A percentile compares a stretch with the other conserved stretches of the same genome.
Evolutionary conservation across 2,329 filamentous ascomycete genomes (phyloP).

Genomic region (Colletotrichum trifolii): DNA sequence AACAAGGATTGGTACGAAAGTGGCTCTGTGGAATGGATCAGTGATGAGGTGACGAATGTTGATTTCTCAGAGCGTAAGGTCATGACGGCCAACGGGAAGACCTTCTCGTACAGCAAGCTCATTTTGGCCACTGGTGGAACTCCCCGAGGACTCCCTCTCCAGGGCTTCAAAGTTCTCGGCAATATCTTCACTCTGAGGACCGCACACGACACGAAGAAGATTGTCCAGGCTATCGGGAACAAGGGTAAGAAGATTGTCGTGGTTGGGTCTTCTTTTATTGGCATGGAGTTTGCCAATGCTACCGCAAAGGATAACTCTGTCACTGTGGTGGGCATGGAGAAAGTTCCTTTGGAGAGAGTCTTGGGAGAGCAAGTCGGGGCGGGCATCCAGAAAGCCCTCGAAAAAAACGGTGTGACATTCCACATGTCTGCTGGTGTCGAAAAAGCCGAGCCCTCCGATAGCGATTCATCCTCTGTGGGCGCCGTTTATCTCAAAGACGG

Average conservation of each 20-base stretch:
- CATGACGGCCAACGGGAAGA: conserved; percentile 77
- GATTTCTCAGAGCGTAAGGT: conserved; percentile 82
- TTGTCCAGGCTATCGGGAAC: conserved; percentile 82
- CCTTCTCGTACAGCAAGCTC: conserved; percentile 85
- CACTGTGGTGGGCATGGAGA: conserved; percentile 89
- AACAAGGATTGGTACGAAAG: conserved; percentile 80
- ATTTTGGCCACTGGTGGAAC: conserved; percentile 90
- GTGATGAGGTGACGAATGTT: conserved; percentile 76
- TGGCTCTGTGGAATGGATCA: conserved; percentile 66
- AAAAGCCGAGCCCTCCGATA: conserved; percentile 78
- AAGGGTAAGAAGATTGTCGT: conserved; percentile 93
- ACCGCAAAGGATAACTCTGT: conserved; percentile 84
- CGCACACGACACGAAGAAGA: conserved; percentile 80
- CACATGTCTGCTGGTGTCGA: conserved; percentile 84
- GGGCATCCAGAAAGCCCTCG: conserved; percentile 81
- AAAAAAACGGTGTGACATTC: conserved; percentile 91
- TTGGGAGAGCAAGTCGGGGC: conserved; percentile 85
- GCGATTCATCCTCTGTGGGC: conserved; percentile 79
- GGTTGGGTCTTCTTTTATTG: conserved; percentile 94
- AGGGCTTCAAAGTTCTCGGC: conserved; percentile 84
- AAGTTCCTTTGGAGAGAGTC: conserved; percentile 84
- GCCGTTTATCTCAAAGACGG: conserved; percentile 87
- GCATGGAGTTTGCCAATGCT: conserved; percentile 95
- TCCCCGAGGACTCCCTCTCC: conserved; percentile 79
- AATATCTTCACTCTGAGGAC: conserved; percentile 90